Evolutionary conservation across 345 rosid species (phyloP).

Genomic region (Raphanus sativus): DNA sequence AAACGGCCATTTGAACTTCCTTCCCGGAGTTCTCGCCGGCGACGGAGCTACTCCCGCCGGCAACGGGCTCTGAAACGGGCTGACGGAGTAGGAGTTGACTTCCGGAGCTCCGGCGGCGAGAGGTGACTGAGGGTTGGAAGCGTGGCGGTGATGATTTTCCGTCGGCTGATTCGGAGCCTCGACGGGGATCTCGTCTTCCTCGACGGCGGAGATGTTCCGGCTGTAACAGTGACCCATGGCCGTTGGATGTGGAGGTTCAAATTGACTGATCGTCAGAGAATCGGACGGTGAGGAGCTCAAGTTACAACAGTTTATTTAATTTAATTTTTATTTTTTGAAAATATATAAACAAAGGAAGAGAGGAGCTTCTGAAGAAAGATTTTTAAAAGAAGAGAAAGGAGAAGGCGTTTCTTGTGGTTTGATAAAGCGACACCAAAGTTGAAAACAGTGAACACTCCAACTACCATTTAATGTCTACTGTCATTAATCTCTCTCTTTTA

Average conservation of each 20-base stretch:
- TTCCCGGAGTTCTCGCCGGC: conserved; percentile 80
- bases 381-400: conserved; percentile 11
- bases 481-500: conserved; percentile 21
- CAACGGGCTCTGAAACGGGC: conserved; percentile 77
- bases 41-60: conserved; percentile 86
- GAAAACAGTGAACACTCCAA: conserved; percentile 13
- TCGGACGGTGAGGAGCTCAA: conserved; percentile 33
- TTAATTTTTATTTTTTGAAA: background rate
- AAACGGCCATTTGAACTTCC: conserved; percentile 88
- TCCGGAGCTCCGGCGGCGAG: conserved; percentile 33
- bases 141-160: background rate
- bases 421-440: conserved; percentile 3
- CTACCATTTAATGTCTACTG: conserved; percentile 11
- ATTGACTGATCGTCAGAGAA: conserved; percentile 39
- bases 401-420: conserved; percentile 18
- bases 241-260: conserved; percentile 14
- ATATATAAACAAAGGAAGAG: background rate
- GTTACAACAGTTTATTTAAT: background rate
- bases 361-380: background rate
- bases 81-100: conserved; percentile 51
- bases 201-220: conserved; percentile 50
- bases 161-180: conserved; percentile 17
- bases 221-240: conserved; percentile 87
- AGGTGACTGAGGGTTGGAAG: conserved; percentile 34
- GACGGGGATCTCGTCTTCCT: conserved; percentile 33